These are phyloP conservation scores for Candida ovalis DNA, from an alignment of 805 yeast genomes.

Conservation along the genomic window DNA sequence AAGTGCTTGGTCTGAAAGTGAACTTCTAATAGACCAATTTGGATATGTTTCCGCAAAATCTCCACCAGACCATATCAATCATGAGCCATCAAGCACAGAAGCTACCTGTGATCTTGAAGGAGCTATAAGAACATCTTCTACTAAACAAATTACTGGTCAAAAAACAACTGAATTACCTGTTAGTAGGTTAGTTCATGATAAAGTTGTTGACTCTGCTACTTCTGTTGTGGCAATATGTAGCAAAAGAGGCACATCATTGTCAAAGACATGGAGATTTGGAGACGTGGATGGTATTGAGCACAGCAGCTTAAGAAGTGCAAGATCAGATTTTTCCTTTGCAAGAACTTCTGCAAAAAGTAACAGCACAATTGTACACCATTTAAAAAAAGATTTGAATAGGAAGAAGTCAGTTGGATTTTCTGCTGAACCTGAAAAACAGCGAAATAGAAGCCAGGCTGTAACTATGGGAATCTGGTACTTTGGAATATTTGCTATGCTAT, in stretches of 20 bases:
- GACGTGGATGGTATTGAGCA: conserved; percentile 17
- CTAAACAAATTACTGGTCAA: no score
- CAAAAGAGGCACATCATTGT: conserved; percentile 17
- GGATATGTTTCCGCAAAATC: conserved; percentile 20
- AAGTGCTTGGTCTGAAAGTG: conserved; percentile 24
- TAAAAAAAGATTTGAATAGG: not conserved
- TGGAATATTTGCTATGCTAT: not conserved
- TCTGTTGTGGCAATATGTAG: conserved; percentile 20
- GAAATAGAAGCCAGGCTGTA: not conserved
- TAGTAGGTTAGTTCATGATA: no score
- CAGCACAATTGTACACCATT: not conserved
- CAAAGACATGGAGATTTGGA: conserved; percentile 19
- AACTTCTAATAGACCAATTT: conserved; percentile 18
- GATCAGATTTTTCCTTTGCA: conserved; percentile 18
- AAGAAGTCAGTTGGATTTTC: not conserved
- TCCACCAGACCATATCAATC: not conserved
- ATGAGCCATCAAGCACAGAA: no score
- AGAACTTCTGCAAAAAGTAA: not conserved
- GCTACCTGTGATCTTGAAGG: no score
- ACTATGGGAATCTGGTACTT: not conserved
- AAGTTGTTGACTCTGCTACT: conserved; percentile 12
- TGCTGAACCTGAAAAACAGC: not conserved
- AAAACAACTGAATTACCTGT: no score
- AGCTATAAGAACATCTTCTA: not conserved
- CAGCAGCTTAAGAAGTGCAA: conserved; percentile 15